Percentiles rank a stretch among this genome's conserved stretches.
phyloP scores from a whole-genome alignment of 306 rosid genomes.

The Phaseolus lunatus region DNA sequence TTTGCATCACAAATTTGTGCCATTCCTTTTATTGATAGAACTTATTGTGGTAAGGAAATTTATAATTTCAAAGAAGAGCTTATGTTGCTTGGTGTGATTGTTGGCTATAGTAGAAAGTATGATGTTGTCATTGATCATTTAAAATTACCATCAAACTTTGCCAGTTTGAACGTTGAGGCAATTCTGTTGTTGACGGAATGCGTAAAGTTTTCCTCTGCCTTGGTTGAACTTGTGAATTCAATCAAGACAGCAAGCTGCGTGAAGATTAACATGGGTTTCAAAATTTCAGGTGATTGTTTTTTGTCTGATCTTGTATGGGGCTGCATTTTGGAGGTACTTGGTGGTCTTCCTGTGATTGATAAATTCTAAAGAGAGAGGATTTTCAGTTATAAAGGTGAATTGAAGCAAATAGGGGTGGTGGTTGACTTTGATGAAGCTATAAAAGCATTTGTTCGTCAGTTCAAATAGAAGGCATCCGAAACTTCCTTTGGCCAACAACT shows the following conservation, averaged over 20 bases:
- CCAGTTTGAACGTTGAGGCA: conserved; percentile 48
- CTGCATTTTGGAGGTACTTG: conserved; percentile 61
- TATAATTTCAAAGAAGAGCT: conserved; percentile 60
- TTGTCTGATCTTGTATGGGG: conserved; percentile 64
- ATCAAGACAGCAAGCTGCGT: conserved; percentile 50
- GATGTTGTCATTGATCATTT: conserved; percentile 57
- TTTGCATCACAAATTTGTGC: conserved; percentile 61
- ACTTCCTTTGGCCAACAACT: conserved; percentile 43
- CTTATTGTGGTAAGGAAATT: conserved; percentile 64
- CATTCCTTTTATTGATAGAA: too few relatives aligned
- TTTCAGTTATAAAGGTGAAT: conserved; percentile 40
- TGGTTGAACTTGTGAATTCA: conserved; percentile 39
- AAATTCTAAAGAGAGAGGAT: conserved; percentile 51
- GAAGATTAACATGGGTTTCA: conserved; percentile 64
- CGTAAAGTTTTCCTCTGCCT: neutral
- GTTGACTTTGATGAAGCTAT: conserved; percentile 67
- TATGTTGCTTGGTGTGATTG: conserved; percentile 65
- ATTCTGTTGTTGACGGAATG: conserved; percentile 54
- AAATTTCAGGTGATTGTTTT: conserved; percentile 59
- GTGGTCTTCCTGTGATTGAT: conserved; percentile 60
- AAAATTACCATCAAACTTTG: conserved; percentile 52
- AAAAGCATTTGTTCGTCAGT: conserved; percentile 42
- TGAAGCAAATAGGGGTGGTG: conserved; percentile 58
- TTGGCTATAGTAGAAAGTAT: conserved; percentile 42
- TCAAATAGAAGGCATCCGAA: conserved; percentile 46